Base-by-base conservation (phyloP, 768 basidiomycete species). In the Heimioporus sp. region DNA sequence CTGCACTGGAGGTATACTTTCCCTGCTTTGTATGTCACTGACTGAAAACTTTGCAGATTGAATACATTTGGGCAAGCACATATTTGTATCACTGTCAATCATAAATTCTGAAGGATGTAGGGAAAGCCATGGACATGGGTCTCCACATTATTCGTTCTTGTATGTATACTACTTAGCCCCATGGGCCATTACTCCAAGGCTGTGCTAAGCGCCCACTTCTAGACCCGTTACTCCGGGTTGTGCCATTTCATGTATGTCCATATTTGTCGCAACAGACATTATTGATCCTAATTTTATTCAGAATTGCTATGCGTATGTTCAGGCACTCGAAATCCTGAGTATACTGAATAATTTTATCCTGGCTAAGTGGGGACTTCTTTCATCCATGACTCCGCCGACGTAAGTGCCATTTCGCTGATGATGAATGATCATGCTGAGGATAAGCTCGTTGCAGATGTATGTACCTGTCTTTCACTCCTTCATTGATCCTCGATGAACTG, bases 101-200 rank as follows among this genome's bases (percentile, higher is more conserved):
- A 2, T 16, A 6, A 34, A 16, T 48, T 34, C 48, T 48, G 30
- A 48, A 30, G 7, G 17, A n/a, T 24, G 19, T 11, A 48, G 48
- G 16, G n/a, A 31, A 34, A 34, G 31, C 48, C 48, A 2, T 31
- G 48, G 40, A 34, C 48, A 41, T 21, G 39, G 40, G 40, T 48
- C 10, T 48, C 48, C 12, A 48, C 31, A 16, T 24, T 48, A 10
- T 48, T 48, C n/a, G 48, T 48, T 20, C 16, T 48, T 13, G 48
- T 48, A 16, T 3, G 48, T 41, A n/a, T 19, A 10, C 8, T 41
- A 28, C 24, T 28, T 28, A 5, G 24, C 24, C 24, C 24, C 24
- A 28, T 28, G 24, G 19, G 3, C 31, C 10, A 6, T 8, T 2
- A 21, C 32, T 1, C 21, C 8, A 3, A 39, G 17, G 30, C 9